phyloP scores from a whole-genome alignment of 2,329 filamentous ascomycete species.

The Claviceps lovelessii region DNA sequence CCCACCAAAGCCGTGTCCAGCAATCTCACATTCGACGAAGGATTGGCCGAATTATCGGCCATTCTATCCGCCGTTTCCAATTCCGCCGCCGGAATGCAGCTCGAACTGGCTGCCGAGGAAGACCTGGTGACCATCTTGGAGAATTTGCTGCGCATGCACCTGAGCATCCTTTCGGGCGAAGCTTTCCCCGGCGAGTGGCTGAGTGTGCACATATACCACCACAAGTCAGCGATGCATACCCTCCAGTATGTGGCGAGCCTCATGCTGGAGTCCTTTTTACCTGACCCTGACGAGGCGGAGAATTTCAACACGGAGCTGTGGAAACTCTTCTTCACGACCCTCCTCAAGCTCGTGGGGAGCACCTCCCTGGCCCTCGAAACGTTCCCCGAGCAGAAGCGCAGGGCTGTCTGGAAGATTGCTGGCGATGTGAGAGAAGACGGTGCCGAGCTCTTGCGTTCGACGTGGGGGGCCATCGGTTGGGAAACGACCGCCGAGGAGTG shows the following conservation, averaged over 20 bases:
- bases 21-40: slow-evolving; percentile 60
- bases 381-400: slow-evolving; percentile 88
- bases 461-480: slow-evolving; percentile 96
- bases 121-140: slow-evolving; percentile 64
- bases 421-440: slow-evolving; percentile 89
- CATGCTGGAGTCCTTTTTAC: slow-evolving; percentile 70
- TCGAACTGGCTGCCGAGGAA: slow-evolving; percentile 57
- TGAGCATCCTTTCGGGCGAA: slow-evolving; percentile 77
- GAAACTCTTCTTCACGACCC: slow-evolving; percentile 81
- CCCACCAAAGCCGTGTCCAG: slow-evolving; percentile 54
- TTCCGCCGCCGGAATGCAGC: slow-evolving; percentile 54
- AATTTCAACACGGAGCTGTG: slow-evolving; percentile 85
- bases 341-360: slow-evolving; percentile 80
- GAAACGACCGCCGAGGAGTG: slow-evolving; percentile 72
- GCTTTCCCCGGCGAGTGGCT: slow-evolving; percentile 85
- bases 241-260: slow-evolving; percentile 70
- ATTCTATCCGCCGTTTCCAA: slow-evolving; percentile 71
- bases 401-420: slow-evolving; percentile 97
- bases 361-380: slow-evolving; percentile 82
- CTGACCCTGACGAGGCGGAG: slow-evolving; percentile 81
- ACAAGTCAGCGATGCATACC: slow-evolving; percentile 75
- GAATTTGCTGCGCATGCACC: slow-evolving; percentile 68
- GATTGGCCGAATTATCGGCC: slow-evolving; percentile 75
- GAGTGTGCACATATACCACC: slow-evolving; percentile 83
- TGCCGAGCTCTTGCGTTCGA: slow-evolving; percentile 67